phyloP scores from a whole-genome alignment of 805 yeast genomes.

The Metschnikowia cubensis region DNA sequence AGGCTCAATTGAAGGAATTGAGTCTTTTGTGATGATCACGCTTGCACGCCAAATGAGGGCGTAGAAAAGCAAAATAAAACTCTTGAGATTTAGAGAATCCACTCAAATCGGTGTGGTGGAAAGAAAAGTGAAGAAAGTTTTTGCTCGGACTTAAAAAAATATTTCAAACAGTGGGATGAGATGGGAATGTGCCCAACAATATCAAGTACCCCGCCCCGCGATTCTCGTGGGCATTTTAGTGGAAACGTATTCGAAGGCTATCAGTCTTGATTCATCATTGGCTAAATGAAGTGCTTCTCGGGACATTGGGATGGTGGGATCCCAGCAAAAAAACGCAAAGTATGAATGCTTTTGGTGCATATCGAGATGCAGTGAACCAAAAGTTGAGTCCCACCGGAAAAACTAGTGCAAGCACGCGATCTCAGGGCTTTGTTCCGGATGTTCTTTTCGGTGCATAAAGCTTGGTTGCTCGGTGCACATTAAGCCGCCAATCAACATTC shows the following conservation, averaged over 20 bases:
- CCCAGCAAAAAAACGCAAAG: neutral
- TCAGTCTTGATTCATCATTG: neutral
- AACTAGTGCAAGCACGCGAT: neutral
- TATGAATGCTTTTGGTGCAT: neutral
- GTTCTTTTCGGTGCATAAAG: neutral
- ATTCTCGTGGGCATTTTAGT: neutral
- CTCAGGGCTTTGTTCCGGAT: neutral
- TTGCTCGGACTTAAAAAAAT: neutral
- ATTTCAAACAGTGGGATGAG: neutral
- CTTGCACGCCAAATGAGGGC: neutral
- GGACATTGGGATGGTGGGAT: neutral
- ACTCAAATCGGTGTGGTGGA: no score
- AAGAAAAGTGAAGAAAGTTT: neutral
- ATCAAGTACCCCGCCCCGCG: neutral
- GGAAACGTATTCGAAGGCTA: neutral
- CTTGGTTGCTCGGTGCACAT: neutral
- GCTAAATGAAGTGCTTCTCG: neutral
- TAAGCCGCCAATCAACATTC: neutral
- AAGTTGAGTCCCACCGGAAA: neutral
- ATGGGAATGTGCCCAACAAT: neutral
- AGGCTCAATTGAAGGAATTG: slow-evolving; percentile 15
- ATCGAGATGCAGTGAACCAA: neutral
- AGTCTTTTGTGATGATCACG: neutral
- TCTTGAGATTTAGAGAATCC: no score
- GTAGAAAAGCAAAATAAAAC: no score